A percentile compares a stretch with the other conserved stretches of the same genome.
phyloP scores from a whole-genome alignment of 306 rosid genomes.

The Castanea sativa region DNA sequence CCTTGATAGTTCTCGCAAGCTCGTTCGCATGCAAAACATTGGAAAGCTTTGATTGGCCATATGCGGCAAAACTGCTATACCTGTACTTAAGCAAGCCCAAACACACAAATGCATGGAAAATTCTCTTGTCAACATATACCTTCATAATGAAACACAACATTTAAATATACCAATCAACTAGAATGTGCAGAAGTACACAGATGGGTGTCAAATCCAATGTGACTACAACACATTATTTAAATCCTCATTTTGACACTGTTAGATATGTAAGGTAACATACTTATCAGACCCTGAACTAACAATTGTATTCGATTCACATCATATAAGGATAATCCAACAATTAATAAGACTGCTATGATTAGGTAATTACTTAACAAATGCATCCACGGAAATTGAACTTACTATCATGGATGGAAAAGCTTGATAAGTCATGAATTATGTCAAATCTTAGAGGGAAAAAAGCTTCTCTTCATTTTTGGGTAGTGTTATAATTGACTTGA shows the following conservation, averaged over 20 bases:
- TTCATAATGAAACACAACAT: not conserved
- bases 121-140: constrained; percentile 9
- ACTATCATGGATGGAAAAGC: not conserved
- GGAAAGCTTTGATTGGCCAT: constrained; percentile 93
- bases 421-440: not conserved
- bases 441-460: not conserved
- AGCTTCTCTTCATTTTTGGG: not conserved
- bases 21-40: constrained; percentile 86
- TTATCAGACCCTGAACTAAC: not conserved
- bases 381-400: not conserved
- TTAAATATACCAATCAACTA: not conserved
- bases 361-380: not conserved
- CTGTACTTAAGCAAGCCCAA: constrained; percentile 36
- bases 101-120: not conserved
- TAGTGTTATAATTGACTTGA: not conserved
- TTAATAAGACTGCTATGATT: not conserved
- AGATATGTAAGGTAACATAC: not conserved
- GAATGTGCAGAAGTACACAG: no score
- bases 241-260: not conserved
- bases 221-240: not conserved
- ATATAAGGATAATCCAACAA: not conserved
- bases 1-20: constrained; percentile 67
- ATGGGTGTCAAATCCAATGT: not conserved
- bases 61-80: constrained; percentile 62
- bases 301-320: not conserved